These are phyloP conservation scores for Aspergillus sp. DNA, from an alignment of 2,329 filamentous ascomycete genomes.

Conservation along the genomic window DNA sequence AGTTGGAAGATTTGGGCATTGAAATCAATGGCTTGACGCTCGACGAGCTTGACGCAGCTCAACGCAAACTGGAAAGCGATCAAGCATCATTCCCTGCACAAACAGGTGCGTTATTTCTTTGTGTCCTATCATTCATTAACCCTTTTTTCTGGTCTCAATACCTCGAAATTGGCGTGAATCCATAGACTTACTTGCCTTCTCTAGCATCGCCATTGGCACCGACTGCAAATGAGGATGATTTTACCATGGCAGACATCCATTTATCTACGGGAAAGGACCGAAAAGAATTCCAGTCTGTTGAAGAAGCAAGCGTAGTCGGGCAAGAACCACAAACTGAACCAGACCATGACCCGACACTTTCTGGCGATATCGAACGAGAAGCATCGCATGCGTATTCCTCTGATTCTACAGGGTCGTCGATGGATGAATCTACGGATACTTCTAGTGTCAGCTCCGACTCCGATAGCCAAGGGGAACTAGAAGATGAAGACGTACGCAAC, in stretches of 20 bases:
- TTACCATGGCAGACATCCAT: not conserved
- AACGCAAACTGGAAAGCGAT: conserved; percentile 15
- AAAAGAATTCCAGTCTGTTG: not conserved
- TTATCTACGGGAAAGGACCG: not conserved
- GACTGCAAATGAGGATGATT: not conserved
- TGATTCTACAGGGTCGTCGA: conserved; percentile 27
- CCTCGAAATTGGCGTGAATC: not conserved
- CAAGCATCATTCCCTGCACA: conserved; percentile 8
- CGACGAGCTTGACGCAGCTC: conserved; percentile 37
- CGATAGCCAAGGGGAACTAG: conserved; percentile 6
- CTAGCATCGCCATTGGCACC: not conserved
- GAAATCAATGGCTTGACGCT: conserved; percentile 43
- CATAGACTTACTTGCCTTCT: not conserved
- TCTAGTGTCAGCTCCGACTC: conserved; percentile 12
- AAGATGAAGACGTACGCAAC: conserved; percentile 3
- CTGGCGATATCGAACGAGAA: conserved; percentile 5
- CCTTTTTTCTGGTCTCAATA: not conserved
- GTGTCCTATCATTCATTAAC: not conserved
- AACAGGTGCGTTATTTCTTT: conserved; percentile 16
- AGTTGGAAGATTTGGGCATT: conserved; percentile 43
- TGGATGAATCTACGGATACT: conserved; percentile 33
- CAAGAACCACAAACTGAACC: not conserved
- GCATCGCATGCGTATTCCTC: conserved; percentile 18
- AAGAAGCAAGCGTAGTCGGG: conserved; percentile 6
- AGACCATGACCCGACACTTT: not conserved